Evolutionary conservation across 2,329 filamentous ascomycete species (phyloP), one percentile per base, ranked within the genome.

Genomic region (Fusarium euwallaceae): DNA sequence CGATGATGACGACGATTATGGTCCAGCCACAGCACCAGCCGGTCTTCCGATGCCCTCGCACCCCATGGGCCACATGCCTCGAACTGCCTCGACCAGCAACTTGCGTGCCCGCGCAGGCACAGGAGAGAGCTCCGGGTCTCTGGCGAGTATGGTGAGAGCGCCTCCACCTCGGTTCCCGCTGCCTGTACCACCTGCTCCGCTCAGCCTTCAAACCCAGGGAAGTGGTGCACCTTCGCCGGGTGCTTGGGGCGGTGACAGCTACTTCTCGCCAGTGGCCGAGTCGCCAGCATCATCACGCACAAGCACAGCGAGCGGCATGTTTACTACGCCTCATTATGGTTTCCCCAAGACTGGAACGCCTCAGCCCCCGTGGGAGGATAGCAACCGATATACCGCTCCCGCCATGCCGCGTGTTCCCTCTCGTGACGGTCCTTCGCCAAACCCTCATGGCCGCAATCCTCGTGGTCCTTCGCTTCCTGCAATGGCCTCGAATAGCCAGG

Each of bases 221-320:
- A 78, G 79, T 20, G 80, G 85, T 55, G 83, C 87, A 60, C 82
- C 84, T 62, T 94, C 93, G 16, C 93, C 94, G 1, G 86, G 87
- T 29, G 86, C 90, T 22, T 88, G 90, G 61, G 87, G 86, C 39
- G 90, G 87, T n/a, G 94, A 95, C 68, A 98, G 95, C 4, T 98
- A 98, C 84, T 99, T 99, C 83, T 98, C 96, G 0, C 97, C 97
- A 0, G 89, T 92, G 3, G 89, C 88, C 37, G 95, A 98, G 64
- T 95, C 94, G 0, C 94, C 94, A 11, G 91, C 91, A 51, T 94
- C 93, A 16, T 92, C 92, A 27, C 89, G 94, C 60, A 92, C 93
- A 9, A 95, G 93, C 81, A 91, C 91, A 1, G 89, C 94, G 6
- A 95, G 94, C 45, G 91, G 92, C 55, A 92, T 95, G 80, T 97